Evolutionary conservation across 2,329 filamentous ascomycete genomes (phyloP), one percentile per base, ranked within the genome.

Genomic region (Cryphonectria parasitica): DNA sequence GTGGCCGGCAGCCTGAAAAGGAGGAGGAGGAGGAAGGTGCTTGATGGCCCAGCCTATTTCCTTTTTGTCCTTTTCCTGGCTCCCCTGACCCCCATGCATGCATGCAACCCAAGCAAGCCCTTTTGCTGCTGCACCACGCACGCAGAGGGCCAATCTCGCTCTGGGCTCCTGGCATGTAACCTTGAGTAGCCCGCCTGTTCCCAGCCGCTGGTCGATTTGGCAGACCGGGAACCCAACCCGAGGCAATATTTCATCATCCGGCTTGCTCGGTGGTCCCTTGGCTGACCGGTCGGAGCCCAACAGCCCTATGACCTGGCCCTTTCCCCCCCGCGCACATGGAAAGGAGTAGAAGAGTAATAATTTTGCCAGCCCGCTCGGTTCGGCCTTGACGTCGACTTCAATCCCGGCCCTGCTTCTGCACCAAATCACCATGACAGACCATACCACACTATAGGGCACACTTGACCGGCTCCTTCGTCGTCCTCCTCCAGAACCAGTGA

Each of bases 201-300:
- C 52, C 25, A 56, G 52, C 25, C 52, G 52, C 15, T 3, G 25
- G 15, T 31, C 8, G 28, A 17, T 34, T 31, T 31, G 28, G 54
- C 54, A 58, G 54, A 25, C 54, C 54, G 54, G 45, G 54, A 34
- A 28, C 4, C 28, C 54, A 58, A 31, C 54, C 54, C 54, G 54
- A 58, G 54, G 54, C 28, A 19, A 13, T 15, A 31, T 58, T 19
- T 58, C 54, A 58, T 31, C 54, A 58, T 17, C 54, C 54, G 54
- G 54, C 54, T 58, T 17, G 25, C 54, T 19, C 28, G 15, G 13
- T 58, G 54, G 54, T 17, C 54, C 28, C 54, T 34, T 17, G 22
- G 45, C 54, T 58, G 25, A 58, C 54, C 54, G 54, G 54, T 58
- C 54, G 54, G 25, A 28, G 54, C 54, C 45, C 54, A 58, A 31